phyloP scores from a whole-genome alignment of 208 protist species.

The Crithidia brevicula region DNA sequence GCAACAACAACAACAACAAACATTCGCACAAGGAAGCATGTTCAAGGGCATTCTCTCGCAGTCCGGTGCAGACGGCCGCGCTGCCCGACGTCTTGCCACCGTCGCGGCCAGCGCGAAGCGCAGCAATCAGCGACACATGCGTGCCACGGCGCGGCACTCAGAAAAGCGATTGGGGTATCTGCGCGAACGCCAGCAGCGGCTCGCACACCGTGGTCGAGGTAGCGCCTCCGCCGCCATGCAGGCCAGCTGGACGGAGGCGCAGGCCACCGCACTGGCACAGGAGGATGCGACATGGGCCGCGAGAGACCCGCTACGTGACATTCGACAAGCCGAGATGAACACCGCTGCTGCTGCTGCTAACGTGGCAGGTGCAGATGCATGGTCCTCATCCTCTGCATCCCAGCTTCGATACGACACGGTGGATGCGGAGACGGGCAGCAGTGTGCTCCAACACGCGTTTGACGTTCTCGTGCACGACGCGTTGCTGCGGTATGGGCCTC shows the following conservation, averaged over 20 bases:
- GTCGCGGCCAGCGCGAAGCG: neutral
- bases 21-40: too few species aligned
- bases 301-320: neutral
- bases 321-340: neutral
- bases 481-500: conserved; percentile 75
- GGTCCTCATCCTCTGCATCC: neutral
- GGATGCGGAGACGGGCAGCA: conserved; percentile 57
- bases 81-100: conserved; percentile 22
- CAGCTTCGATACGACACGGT: conserved; percentile 49
- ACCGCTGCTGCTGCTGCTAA: too few species aligned
- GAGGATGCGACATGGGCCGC: conserved; percentile 19
- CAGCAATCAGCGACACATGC: conserved; percentile 3
- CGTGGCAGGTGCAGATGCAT: neutral
- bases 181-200: neutral
- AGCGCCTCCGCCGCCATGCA: neutral
- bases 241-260: conserved; percentile 15
- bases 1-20: too few species aligned
- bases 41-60: conserved; percentile 18
- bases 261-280: conserved; percentile 20
- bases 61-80: neutral
- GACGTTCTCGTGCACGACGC: conserved; percentile 60
- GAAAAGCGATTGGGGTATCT: neutral
- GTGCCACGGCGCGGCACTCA: conserved; percentile 12
- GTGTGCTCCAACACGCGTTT: conserved; percentile 73
- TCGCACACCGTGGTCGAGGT: neutral